These are phyloP conservation scores for Tetradesmus lagerheimii DNA, from an alignment of 139 green algal species.

Conservation along the genomic window DNA sequence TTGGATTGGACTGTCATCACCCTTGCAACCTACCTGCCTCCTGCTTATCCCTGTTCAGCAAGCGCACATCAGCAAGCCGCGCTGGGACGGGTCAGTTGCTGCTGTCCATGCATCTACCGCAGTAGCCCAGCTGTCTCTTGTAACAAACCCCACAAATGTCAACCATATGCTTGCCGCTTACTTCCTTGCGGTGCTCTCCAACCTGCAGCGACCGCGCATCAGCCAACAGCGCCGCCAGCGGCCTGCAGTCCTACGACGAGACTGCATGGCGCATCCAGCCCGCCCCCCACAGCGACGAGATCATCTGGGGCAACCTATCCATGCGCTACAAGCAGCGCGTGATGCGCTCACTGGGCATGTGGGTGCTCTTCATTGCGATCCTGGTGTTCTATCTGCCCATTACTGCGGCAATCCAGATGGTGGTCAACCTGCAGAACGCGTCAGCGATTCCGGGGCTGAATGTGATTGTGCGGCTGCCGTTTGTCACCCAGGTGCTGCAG, in stretches of 20 bases:
- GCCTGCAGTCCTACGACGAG: slow-evolving; percentile 72
- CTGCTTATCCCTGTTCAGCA: no score
- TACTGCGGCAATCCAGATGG: slow-evolving; percentile 31
- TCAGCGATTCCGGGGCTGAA: slow-evolving; percentile 10
- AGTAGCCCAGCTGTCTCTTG: no score
- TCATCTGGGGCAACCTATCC: slow-evolving; percentile 70
- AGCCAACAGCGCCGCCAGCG: slow-evolving; percentile 61
- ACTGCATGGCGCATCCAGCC: slow-evolving; percentile 57
- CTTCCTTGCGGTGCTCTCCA: background rate
- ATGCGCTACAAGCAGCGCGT: slow-evolving; percentile 52
- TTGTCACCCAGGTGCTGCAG: slow-evolving; percentile 49
- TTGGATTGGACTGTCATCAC: no score
- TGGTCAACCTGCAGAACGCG: slow-evolving; percentile 49
- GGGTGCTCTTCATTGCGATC: slow-evolving; percentile 55
- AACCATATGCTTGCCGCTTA: background rate
- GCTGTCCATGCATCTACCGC: no score
- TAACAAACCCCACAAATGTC: no score
- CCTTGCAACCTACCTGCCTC: no score
- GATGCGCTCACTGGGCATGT: slow-evolving; percentile 47
- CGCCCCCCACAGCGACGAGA: slow-evolving; percentile 46
- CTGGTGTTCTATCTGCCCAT: slow-evolving; percentile 66
- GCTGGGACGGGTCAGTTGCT: no score
- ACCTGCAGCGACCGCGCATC: slow-evolving; percentile 46
- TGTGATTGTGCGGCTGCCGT: slow-evolving; percentile 27
- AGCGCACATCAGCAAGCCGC: no score